phyloP scores from a whole-genome alignment of 2,329 filamentous ascomycete species.

The Celoporthe dispersa region DNA sequence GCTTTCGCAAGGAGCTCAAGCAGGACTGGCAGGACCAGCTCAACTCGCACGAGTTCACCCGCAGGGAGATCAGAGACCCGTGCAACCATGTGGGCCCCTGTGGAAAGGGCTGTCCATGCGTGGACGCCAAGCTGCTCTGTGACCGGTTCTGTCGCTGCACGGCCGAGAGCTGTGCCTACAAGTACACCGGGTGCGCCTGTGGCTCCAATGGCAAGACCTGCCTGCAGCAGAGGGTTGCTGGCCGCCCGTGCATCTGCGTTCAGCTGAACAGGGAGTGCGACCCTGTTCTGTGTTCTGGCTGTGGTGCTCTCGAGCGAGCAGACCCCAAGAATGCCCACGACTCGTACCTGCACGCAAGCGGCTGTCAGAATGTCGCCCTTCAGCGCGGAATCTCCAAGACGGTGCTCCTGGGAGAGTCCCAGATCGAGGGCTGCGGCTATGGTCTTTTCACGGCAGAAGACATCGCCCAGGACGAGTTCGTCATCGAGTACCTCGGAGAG shows the following conservation, averaged over 20 bases:
- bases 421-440: conserved; percentile 70
- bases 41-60: conserved; percentile 58
- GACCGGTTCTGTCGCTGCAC: conserved; percentile 74
- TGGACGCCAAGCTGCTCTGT: conserved; percentile 64
- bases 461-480: conserved; percentile 70
- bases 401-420: conserved; percentile 71
- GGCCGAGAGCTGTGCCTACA: conserved; percentile 61
- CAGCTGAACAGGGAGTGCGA: conserved; percentile 80
- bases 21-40: conserved; percentile 62
- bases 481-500: conserved; percentile 83
- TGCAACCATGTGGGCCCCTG: conserved; percentile 74
- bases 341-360: conserved; percentile 57
- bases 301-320: conserved; percentile 70
- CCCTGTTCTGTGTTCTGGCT: conserved; percentile 72
- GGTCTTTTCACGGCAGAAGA: conserved; percentile 75
- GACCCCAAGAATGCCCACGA: conserved; percentile 70
- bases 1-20: conserved; percentile 56
- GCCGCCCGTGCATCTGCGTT: conserved; percentile 69
- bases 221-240: conserved; percentile 57
- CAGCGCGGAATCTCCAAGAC: conserved; percentile 70
- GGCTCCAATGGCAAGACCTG: conserved; percentile 64
- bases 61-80: conserved; percentile 63
- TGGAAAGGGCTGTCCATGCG: conserved; percentile 65
- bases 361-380: conserved; percentile 74
- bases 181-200: conserved; percentile 71